A percentile compares a stretch with the other conserved stretches of the same genome.
These are phyloP conservation scores for Colletotrichum cordylinicola DNA, from an alignment of 2,329 filamentous ascomycete species.

Conservation along the genomic window DNA sequence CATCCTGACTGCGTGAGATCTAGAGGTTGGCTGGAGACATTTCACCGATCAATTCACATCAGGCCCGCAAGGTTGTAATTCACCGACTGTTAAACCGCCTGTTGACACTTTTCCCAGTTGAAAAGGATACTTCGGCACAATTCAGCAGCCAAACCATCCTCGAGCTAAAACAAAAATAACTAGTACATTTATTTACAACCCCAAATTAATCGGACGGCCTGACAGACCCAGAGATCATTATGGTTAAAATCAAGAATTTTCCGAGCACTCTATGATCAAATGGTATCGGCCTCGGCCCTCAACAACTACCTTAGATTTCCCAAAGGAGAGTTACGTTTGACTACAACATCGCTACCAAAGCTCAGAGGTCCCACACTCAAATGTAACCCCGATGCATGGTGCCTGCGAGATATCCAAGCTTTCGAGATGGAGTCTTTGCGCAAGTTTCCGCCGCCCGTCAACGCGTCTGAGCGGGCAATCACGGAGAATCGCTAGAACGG, in stretches of 20 bases:
- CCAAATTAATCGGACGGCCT: not conserved
- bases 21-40: not conserved
- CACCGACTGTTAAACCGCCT: not conserved
- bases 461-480: not conserved
- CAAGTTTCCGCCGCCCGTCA: not conserved
- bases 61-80: not conserved
- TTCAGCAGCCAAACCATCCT: not conserved
- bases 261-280: not conserved
- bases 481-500: not conserved
- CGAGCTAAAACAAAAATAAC: not conserved
- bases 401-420: not conserved
- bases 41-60: not conserved
- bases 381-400: not conserved
- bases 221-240: not conserved
- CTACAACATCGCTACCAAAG: not conserved
- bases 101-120: not conserved
- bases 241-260: not conserved
- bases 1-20: not conserved
- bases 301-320: rapidly evolving
- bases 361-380: not conserved
- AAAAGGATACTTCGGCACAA: not conserved
- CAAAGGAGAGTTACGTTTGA: not conserved
- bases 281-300: not conserved
- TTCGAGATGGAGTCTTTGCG: not conserved
- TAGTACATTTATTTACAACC: not conserved